Base-by-base conservation (phyloP, 164 flowering plant species). In the Annona cherimola region DNA sequence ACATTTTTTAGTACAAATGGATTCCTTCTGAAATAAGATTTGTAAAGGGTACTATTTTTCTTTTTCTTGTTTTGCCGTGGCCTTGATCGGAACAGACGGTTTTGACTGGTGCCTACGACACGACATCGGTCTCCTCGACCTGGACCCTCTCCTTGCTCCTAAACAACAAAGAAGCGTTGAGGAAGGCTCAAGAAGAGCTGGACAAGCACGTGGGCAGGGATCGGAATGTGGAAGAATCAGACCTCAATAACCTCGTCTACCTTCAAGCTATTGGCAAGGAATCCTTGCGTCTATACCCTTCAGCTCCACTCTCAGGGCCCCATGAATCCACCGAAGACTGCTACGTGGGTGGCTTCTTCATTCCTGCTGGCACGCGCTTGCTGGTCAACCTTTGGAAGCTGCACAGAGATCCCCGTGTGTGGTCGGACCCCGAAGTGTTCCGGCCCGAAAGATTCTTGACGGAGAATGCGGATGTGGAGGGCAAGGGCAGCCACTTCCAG, bases 181-280 rank as follows among this genome's bases (percentile, higher is more conserved):
- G 75, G 41, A 79, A 68, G 67, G 83, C 75, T 5, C 85, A 80
- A 73, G 69, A 69, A 0, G 87, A 84, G 67, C 41, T 82, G 11
- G 81, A 82, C 57, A 4, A 16, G 39, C 77, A 72, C 1, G 74
- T 81, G 16, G 86, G 80, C 1, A 73, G 35, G 26, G 71, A 80
- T 11, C 73, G 80, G 59, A 70, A 60, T n/a, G 86, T 85, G 8
- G 72, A 78, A 0, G 85, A 81, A 74, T 72, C 80, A 0, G 85
- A 85, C 19, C 44, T 80, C 2, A 71, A 66, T 2, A 82, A 82
- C 19, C 57, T 85, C 2, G 70, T 57, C 2, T 85, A 82, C 43
- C 83, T 83, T 41, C 80, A 85, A 71, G 88, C 86, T 9, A 70
- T 85, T 3, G 8, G 81, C 35, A 84, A 84, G 46, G 86, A 83